Evolutionary conservation across 2,329 filamentous ascomycete species (phyloP).

Genomic region (Pseudogymnoascus sp.): DNA sequence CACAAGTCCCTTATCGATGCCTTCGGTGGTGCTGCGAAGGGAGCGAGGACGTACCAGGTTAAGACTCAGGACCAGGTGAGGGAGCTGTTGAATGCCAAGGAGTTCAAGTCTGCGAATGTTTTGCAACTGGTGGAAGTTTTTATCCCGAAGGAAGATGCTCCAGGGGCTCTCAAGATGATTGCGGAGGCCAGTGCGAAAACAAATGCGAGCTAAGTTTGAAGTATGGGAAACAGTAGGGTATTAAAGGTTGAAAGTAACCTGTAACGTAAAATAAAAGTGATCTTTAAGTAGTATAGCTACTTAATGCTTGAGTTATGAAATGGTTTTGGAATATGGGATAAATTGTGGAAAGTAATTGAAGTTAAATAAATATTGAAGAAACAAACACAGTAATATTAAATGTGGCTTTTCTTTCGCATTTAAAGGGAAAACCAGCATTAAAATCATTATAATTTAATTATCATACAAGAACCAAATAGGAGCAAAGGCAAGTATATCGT

Average conservation of each 20-base stretch:
- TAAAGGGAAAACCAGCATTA: too few relatives aligned
- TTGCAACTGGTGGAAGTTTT: constrained; percentile 74
- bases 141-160: constrained; percentile 75
- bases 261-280: neutral
- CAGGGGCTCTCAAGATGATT: constrained; percentile 61
- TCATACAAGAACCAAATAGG: neutral
- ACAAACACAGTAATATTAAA: neutral
- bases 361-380: neutral
- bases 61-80: constrained; percentile 65
- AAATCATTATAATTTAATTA: neutral
- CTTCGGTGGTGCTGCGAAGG: constrained; percentile 57
- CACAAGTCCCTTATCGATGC: constrained; percentile 61
- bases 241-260: neutral
- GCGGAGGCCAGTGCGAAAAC: constrained; percentile 64
- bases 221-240: neutral
- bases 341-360: neutral
- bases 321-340: neutral
- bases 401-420: neutral
- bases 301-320: neutral
- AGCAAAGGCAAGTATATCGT: neutral
- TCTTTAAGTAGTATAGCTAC: neutral
- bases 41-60: constrained; percentile 58
- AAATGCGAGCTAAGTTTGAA: constrained; percentile 45
- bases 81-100: constrained; percentile 54
- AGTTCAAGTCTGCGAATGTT: constrained; percentile 52